Base-by-base conservation (phyloP, 805 yeast species). In the Nakazawaea laoshanensis region DNA sequence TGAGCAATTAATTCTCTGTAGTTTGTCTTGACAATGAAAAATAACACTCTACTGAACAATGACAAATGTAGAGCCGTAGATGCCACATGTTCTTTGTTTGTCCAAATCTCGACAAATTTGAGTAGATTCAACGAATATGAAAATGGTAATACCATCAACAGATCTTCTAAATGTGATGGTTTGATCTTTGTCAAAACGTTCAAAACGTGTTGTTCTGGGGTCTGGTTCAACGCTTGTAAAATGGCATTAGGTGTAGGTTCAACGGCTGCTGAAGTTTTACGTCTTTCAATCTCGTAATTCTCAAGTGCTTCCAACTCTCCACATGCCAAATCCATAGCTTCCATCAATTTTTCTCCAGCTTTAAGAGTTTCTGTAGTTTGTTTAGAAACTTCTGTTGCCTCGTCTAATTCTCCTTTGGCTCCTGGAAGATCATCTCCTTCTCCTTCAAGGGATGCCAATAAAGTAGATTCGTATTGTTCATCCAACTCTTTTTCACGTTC, bases 401-500 rank as follows among this genome's bases (percentile, higher is more conserved):
- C 70, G 1, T 53, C 70, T 3, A 50, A 62, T 3, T 39, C 53
- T 2, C 47, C 63, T 3, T 46, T 58, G 29, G 57, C 67, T 16
- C 49, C 60, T 23, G 57, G 52, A 17, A 59, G 60, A 22, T 61
- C 71, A 27, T 59, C 64, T 10, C 61, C 67, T 11, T 62, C 76
- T 24, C 67, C 73, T 47, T 85, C 95, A 27, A 86, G 57, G 4
- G 88, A 75, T 11, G 70, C 74, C 32, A 87, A 63, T 28, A 92
- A 61, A 6, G 80, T 82, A n/a, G 73, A 68, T 51, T 92, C 97
- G 50, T 88, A 86, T 36, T 78, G 61, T 54, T 88, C 95, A 53
- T 92, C 98, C 72, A 87, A 66, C 55, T 92, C 98, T 55, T 81
- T 84, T 53, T 92, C 99, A 38, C 92, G 70, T 60, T 92, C 98